Evolutionary conservation across 1,284 basidiomycete species (phyloP), one percentile per base, ranked within the genome.

Genomic region (Irpex lacteus): DNA sequence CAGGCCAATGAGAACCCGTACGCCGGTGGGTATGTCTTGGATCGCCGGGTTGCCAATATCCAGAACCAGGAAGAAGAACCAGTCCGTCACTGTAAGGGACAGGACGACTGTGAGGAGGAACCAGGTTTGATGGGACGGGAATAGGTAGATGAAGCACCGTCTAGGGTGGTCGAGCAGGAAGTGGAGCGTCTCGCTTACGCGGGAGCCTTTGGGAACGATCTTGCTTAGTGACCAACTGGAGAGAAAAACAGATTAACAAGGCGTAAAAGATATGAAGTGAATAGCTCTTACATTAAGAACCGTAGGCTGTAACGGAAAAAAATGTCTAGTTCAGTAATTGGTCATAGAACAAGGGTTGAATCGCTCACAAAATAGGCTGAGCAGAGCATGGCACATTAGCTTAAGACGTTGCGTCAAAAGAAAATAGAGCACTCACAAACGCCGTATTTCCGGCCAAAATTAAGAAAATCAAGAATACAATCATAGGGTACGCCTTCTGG

Each of bases 151-250:
- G 73, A 95, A 98, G 78, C 97, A 95, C 67, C 96, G 86, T 26
- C 96, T 86, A n/a, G 97, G 97, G 72, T 98, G 97, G 73, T 98
- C 96, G 18, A 99, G 85, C 5, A 99, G 82, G 75, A 99, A 99
- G 64, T 90, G 89, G 1, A 98, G 80, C 0, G 95, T 95, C 77
- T 98, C 94, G 64, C 88, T 83, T 0, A 85, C 70, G 1, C 87
- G 84, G 7, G 92, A 94, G 0, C 73, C 70, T 7, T 73, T 73
- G 0, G 88, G 87, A 15, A 90, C 84, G 13, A 86, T 62, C 71
- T 91, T 91, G 19, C 88, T 85, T 56, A 92, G 72, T 8, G 76
- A 72, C 95, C 95, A 98, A 63, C 92, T 95, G 67, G 36, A 66
- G 59, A 52, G 50, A 32, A 4, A 2, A n/a, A 40, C 11, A 21